A percentile compares a stretch with the other conserved stretches of the same genome.
Conservation (phyloP, 2,329 filamentous ascomycete genomes). For the Cylindrodendrum hubeiense region DNA sequence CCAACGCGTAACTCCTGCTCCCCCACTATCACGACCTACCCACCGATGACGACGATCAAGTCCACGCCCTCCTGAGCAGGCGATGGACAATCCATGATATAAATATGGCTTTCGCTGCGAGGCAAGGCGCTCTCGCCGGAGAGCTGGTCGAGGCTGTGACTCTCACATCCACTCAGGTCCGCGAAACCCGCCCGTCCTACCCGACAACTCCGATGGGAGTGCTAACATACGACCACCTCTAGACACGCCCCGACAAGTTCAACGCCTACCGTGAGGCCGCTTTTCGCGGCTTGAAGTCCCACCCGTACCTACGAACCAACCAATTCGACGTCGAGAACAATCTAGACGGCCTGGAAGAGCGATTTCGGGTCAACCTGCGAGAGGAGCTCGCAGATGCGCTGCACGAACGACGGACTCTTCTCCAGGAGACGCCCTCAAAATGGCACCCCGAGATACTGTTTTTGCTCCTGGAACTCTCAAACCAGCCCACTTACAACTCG, state of each 20-base stretch:
- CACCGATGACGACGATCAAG: conserved; percentile 10
- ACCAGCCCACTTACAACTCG: conserved; percentile 80
- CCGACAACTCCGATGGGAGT: conserved; percentile 16
- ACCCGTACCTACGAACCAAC: conserved; percentile 75
- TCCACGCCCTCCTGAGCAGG: not conserved
- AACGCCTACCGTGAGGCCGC: conserved; percentile 61
- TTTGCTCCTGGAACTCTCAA: conserved; percentile 83
- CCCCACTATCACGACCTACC: conserved; percentile 30
- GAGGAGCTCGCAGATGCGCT: conserved; percentile 84
- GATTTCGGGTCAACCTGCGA: conserved; percentile 83
- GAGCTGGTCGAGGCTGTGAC: conserved; percentile 77
- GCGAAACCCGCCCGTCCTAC: conserved; percentile 24
- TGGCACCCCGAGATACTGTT: conserved; percentile 86
- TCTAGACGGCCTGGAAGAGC: conserved; percentile 83
- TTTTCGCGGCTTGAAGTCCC: conserved; percentile 64
- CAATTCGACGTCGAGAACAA: conserved; percentile 78
- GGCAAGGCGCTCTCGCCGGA: conserved; percentile 73
- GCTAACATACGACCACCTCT: conserved; percentile 24
- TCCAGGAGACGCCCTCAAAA: conserved; percentile 66
- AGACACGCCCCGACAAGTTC: conserved; percentile 53
- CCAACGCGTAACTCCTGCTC: not conserved
- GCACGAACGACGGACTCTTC: conserved; percentile 66
- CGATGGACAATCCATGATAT: conserved; percentile 31
- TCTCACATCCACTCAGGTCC: conserved; percentile 65
- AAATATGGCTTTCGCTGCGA: conserved; percentile 78